Base-by-base conservation (phyloP, 352 stramenopile genomes). In the Pythium rhizo-oryzae region DNA sequence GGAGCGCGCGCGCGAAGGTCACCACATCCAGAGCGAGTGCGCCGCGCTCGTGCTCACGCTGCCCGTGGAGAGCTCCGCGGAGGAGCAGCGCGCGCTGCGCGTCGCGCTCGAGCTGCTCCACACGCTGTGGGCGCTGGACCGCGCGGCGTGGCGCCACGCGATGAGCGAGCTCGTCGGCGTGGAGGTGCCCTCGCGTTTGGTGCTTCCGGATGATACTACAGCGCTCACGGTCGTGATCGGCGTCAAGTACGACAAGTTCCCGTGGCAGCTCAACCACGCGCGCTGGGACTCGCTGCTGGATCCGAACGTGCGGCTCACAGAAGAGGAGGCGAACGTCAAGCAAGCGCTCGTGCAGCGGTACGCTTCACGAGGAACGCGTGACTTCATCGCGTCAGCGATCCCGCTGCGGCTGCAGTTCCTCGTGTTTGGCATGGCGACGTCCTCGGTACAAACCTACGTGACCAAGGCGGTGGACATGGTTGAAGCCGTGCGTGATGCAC, bases 201-300 rank as follows among this genome's bases (percentile, higher is more conserved):
- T 51, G 8, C 1, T 61, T 41, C 49, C 61, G 8, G 49, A 47
- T 1, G 2, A 21, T 8, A 6, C 41, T 12, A 19, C 5, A 5
- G 30, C 59, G 19, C 39, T 61, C 12, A 37, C 37, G 19, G 37
- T 71, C 16, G 65, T 66, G 19, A 24, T 65, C 30, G 59, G 55
- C 39, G 19, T 70, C 35, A 62, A 70, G 47, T 49, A 65, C 52
- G 63, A 70, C 63, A 70, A 70, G 49, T 70, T 65, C 47, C 33
- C 56, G 13, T 52, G 46, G 46, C 63, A 70, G 24, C 8, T 70
- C 24, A 47, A 59, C 43, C 8, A 24, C 5, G 24, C 33, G 35
- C 63, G 63, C 8, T 70, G 63, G 63, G 24, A 12, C 18, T 28
- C 52, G 49, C 63, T 70, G n/a, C 35, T 70, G 28, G 8, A 53